Evolutionary conservation across 192 early-diverging fungal genomes (phyloP).

Genomic region (Chytriomyces confervae): DNA sequence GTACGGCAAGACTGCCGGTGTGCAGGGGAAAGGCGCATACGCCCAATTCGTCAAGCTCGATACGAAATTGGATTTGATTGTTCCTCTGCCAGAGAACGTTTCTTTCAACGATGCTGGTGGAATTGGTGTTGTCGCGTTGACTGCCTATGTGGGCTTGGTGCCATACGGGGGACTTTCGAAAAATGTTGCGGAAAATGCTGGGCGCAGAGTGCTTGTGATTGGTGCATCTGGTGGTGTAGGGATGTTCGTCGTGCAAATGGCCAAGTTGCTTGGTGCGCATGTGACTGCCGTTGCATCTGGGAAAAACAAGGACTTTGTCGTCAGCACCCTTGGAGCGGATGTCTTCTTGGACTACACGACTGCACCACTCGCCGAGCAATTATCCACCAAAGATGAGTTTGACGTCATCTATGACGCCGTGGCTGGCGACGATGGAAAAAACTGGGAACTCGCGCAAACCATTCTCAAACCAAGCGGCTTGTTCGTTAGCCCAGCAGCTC

Average conservation of each 20-base stretch:
- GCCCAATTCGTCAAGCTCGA: conserved; percentile 31
- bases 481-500: conserved; percentile 31
- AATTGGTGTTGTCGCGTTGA: too few relatives aligned
- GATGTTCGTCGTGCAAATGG: too few relatives aligned
- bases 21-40: conserved; percentile 30
- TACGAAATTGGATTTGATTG: conserved; percentile 14
- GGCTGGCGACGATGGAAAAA: conserved; percentile 31
- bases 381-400: conserved; percentile 10
- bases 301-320: too few relatives aligned
- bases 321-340: too few relatives aligned
- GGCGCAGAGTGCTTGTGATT: too few relatives aligned
- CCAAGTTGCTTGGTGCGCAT: too few relatives aligned
- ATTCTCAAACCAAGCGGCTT: conserved; percentile 35
- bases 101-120: too few relatives aligned
- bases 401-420: conserved; percentile 36
- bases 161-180: too few relatives aligned
- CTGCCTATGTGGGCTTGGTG: too few relatives aligned
- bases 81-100: conserved; percentile 17
- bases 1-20: conserved; percentile 20
- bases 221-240: too few relatives aligned
- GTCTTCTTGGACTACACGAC: conserved; percentile 29
- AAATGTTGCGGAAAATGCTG: too few relatives aligned
- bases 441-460: conserved; percentile 21
- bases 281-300: too few relatives aligned
- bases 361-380: conserved; percentile 11